Percentiles rank a stretch among this genome's conserved stretches.
Evolutionary conservation across 2,329 filamentous ascomycete genomes (phyloP).

Genomic region (Botrytis paeoniae): DNA sequence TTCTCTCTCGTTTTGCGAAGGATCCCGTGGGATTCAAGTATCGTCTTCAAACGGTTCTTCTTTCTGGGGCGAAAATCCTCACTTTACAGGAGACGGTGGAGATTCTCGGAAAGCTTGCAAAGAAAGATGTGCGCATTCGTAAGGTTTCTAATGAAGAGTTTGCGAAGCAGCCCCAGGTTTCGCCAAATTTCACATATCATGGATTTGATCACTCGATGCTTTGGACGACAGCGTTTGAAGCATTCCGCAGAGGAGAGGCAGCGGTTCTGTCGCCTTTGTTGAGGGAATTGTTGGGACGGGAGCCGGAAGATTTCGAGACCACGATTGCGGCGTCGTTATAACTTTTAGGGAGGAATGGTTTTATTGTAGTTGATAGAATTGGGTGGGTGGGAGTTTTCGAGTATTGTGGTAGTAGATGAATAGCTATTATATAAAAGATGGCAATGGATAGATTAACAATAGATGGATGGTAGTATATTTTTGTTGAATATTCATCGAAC

Average conservation of each 20-base stretch:
- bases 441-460: not conserved
- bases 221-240: not conserved
- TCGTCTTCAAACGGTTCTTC: not conserved
- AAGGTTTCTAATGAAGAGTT: not conserved
- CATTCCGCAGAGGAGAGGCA: not conserved
- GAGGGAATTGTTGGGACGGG: not conserved
- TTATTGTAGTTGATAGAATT: not conserved
- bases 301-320: not conserved
- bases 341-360: not conserved
- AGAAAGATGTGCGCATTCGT: not conserved
- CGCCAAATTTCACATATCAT: not conserved
- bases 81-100: not conserved
- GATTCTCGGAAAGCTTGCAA: not conserved
- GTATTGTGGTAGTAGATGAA: no score
- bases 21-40: not conserved
- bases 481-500: not conserved
- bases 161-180: not conserved
- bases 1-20: not conserved
- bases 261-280: not conserved
- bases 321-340: not conserved
- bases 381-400: not conserved
- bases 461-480: rapidly evolving
- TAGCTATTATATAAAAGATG: not conserved
- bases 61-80: not conserved
- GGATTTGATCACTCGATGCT: not conserved